Conservation (phyloP, 2,329 filamentous ascomycete species). For the Didymella pomorum region DNA sequence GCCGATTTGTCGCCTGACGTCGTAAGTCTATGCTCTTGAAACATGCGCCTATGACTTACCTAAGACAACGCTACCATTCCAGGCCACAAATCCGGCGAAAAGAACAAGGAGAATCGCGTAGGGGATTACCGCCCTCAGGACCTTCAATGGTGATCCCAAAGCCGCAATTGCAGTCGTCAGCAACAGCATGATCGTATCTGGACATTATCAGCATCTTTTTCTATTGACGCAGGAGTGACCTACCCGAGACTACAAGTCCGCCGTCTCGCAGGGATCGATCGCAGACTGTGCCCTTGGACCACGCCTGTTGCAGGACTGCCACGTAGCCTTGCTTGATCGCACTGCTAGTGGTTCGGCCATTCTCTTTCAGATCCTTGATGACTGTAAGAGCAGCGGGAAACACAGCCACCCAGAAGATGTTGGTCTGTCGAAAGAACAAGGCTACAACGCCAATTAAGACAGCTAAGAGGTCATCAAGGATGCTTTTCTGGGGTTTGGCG, state of each 20-base stretch:
- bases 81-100: constrained; percentile 79
- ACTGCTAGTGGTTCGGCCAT: constrained; percentile 1
- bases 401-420: constrained; percentile 92
- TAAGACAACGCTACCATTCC: constrained; percentile 92
- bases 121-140: constrained; percentile 55
- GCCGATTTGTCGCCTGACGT: constrained; percentile 86
- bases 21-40: constrained; percentile 20
- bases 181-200: constrained; percentile 46
- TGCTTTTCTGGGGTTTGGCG: constrained; percentile 29
- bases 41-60: constrained; percentile 60
- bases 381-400: constrained; percentile 69
- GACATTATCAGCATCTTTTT: background rate
- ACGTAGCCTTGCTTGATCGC: constrained; percentile 2
- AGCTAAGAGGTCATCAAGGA: constrained; percentile 23
- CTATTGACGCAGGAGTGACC: background rate
- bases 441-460: constrained; percentile 69
- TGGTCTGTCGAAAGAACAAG: constrained; percentile 87
- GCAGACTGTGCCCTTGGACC: constrained; percentile 33
- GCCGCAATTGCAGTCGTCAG: constrained; percentile 71
- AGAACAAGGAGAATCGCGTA: constrained; percentile 68
- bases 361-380: constrained; percentile 38
- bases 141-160: constrained; percentile 52
- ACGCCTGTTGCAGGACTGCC: constrained; percentile 27
- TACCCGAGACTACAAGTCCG: constrained; percentile 22
- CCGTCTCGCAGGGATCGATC: constrained; percentile 37